Evolutionary conservation across 768 basidiomycete species (phyloP), one percentile per base, ranked within the genome.

Genomic region (Pleurotus platypus): DNA sequence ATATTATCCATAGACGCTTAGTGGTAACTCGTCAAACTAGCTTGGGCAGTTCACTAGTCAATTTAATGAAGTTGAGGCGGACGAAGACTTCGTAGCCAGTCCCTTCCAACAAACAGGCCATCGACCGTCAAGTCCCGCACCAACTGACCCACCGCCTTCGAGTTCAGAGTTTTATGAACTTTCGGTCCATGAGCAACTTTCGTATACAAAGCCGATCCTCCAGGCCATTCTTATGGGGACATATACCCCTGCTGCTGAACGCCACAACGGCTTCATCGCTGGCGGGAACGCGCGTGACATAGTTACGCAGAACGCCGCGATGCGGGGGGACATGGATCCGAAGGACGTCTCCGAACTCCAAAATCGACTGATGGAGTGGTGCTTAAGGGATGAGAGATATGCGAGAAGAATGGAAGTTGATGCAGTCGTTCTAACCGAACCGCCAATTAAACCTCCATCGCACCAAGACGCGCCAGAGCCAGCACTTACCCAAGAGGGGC

Each of bases 191-290:
- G 69, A 80, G 39, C 88, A 92, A 61, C 81, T 92, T 56, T 77
- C 72, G 9, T 89, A 89, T 62, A 75, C 80, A 24, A 89, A 86
- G 59, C 83, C 83, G 1, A 74, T 90, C 12, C 70, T 92, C 43
- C 69, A 63, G 22, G 85, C 83, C 1, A 79, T 90, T 30, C 66
- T 92, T 35, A 78, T 76, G 35, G 79, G 79, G 30, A 62, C 65
- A 30, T 91, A 87, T 64, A 59, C 56, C 1, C 90, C 90, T 1
- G 80, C 82, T 2, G 64, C 60, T 56, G 62, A 62, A 24, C 75
- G 75, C 20, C 84, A 89, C 60, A 70, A 72, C 5, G 67, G 66
- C 0, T 91, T 86, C 61, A 78, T 91, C 66, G 76, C 71, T 55
- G 87, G 87, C 9, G 86, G 84, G 0, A 67, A 70, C 2, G 73